Conservation (phyloP, 495 filamentous ascomycete species). For the Pyronema domesticum region DNA sequence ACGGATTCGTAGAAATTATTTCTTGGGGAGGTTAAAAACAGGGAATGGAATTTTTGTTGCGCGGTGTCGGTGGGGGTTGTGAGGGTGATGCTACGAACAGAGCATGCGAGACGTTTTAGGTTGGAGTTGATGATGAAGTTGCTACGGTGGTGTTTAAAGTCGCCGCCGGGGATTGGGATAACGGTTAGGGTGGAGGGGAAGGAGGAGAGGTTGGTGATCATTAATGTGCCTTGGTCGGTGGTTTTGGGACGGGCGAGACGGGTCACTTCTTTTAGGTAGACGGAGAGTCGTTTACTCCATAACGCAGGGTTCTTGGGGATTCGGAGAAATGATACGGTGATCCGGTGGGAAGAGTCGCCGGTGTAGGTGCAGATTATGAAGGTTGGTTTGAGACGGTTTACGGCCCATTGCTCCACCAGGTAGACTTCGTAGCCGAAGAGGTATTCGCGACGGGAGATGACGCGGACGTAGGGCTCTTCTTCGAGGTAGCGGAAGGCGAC, state of each 20-base stretch:
- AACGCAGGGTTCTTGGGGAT: constrained; percentile 62
- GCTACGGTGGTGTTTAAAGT: constrained; percentile 60
- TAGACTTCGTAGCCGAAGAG: constrained; percentile 84
- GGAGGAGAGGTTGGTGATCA: constrained; percentile 81
- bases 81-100: constrained; percentile 69
- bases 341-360: constrained; percentile 58
- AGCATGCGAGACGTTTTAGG: constrained; percentile 79
- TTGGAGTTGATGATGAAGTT: constrained; percentile 91
- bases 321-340: constrained; percentile 64
- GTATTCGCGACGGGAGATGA: constrained; percentile 48
- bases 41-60: constrained; percentile 75
- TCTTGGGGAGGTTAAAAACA: constrained; percentile 72
- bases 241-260: constrained; percentile 67
- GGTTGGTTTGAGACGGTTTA: constrained; percentile 74
- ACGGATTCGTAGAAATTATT: constrained; percentile 61
- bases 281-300: constrained; percentile 60
- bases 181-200: constrained; percentile 83
- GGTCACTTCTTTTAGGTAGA: constrained; percentile 75
- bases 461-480: constrained; percentile 59
- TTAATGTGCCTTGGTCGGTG: constrained; percentile 64
- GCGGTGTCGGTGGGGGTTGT: constrained; percentile 58
- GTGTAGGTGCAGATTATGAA: constrained; percentile 89
- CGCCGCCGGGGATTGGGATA: constrained; percentile 72
- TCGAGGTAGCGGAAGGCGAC: constrained; percentile 48
- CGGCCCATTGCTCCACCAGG: constrained; percentile 95